Conservation (phyloP, 805 yeast genomes). For the Hanseniaspora guilliermondii region DNA sequence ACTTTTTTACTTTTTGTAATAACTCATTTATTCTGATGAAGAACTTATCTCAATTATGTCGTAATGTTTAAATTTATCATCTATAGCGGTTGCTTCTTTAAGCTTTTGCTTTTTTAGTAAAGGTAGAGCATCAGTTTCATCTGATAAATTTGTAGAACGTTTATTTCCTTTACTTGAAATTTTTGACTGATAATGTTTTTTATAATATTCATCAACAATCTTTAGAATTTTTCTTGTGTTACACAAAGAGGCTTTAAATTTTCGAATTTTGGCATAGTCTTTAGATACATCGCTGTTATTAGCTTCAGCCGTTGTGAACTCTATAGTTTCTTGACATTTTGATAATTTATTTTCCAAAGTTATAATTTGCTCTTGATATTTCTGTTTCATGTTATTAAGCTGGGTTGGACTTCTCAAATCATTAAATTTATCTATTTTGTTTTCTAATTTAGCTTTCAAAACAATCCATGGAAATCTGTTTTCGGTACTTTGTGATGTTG, state of each 20-base stretch:
- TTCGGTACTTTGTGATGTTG: neutral
- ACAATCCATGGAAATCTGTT: neutral
- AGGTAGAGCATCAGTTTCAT: neutral
- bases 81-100: neutral
- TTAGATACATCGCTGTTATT: neutral
- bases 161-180: too few relatives aligned
- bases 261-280: neutral
- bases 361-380: neutral
- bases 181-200: too few relatives aligned
- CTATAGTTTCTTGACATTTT: neutral
- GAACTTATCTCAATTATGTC: neutral
- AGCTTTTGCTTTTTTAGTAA: neutral
- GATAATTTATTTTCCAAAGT: neutral
- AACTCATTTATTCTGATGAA: neutral
- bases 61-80: neutral
- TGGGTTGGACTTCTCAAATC: slow-evolving; percentile 7
- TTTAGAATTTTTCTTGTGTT: too few relatives aligned
- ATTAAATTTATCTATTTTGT: neutral
- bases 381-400: neutral
- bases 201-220: too few relatives aligned
- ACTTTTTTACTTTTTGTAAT: neutral
- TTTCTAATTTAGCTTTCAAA: neutral
- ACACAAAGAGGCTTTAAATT: neutral
- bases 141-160: too few relatives aligned
- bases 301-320: too few relatives aligned